phyloP scores from a whole-genome alignment of 257 asterid species.

The Solanum appendiculatum region DNA sequence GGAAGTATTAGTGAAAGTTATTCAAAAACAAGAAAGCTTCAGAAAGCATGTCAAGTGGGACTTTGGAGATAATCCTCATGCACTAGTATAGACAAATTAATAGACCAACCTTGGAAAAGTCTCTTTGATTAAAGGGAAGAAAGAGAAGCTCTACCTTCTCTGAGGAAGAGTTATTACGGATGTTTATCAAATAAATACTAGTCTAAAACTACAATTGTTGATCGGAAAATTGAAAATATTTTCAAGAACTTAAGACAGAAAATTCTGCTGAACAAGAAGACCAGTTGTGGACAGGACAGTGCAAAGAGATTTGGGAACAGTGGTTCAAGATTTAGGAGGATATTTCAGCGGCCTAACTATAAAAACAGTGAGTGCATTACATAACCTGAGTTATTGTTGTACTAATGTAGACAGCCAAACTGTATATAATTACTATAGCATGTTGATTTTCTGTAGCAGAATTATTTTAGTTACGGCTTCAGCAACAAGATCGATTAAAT shows the following conservation, averaged over 20 bases:
- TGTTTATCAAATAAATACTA: neutral
- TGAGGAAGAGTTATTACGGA: neutral
- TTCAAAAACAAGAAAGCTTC: neutral
- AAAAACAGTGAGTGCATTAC: neutral
- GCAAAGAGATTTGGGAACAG: neutral
- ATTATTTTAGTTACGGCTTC: neutral
- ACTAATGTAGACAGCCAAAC: neutral
- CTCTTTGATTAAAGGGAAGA: neutral
- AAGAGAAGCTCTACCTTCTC: neutral
- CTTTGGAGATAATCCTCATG: neutral
- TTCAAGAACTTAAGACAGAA: neutral
- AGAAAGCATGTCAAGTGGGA: neutral
- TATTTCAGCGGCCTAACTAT: neutral
- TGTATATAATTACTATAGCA: neutral
- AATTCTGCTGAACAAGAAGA: neutral
- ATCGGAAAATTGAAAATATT: neutral
- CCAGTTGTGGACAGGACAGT: neutral
- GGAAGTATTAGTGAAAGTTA: neutral
- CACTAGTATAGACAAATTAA: neutral
- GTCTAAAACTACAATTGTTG: neutral
- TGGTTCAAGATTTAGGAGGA: neutral
- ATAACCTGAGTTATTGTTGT: neutral
- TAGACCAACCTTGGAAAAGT: neutral
- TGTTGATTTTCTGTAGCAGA: neutral
- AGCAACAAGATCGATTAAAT: neutral